Conservation (phyloP, 2,329 filamentous ascomycete species). For the Fusarium caatingaense region DNA sequence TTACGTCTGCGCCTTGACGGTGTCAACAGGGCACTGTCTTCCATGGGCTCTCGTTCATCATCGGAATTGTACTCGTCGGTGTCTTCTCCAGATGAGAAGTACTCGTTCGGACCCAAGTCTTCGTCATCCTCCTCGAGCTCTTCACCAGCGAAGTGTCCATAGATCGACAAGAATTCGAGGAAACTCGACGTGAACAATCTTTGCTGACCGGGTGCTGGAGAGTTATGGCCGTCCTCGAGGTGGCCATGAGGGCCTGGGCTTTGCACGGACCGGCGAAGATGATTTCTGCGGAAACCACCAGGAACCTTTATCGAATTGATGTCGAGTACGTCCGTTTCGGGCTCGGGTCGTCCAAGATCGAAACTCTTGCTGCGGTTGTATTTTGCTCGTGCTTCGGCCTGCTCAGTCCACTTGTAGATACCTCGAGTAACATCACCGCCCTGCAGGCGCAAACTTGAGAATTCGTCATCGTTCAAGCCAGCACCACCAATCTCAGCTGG, state of each 20-base stretch:
- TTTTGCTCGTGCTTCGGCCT: constrained; percentile 77
- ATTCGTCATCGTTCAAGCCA: constrained; percentile 77
- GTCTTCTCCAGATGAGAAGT: constrained; percentile 84
- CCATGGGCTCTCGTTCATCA: constrained; percentile 82
- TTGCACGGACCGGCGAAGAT: constrained; percentile 78
- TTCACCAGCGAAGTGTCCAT: constrained; percentile 97
- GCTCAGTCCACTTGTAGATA: constrained; percentile 97
- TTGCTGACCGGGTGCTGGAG: constrained; percentile 49
- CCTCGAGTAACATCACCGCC: constrained; percentile 94
- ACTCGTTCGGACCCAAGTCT: constrained; percentile 85
- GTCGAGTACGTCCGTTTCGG: constrained; percentile 82
- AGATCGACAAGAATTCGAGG: constrained; percentile 93
- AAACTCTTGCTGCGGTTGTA: constrained; percentile 90
- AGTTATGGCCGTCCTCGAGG: constrained; percentile 51
- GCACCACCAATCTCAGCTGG: constrained; percentile 53
- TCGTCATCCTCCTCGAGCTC: constrained; percentile 97
- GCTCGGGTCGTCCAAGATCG: constrained; percentile 78
- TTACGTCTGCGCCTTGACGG: constrained; percentile 78
- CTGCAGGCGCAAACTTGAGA: constrained; percentile 92
- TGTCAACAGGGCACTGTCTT: constrained; percentile 85
- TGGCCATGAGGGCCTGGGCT: constrained; percentile 61
- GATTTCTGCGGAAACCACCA: constrained; percentile 92
- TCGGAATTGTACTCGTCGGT: constrained; percentile 72
- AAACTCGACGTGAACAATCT: constrained; percentile 90
- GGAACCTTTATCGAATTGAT: constrained; percentile 93